phyloP scores from a whole-genome alignment of 164 flowering plant genomes.

The Vitis rotundifolia region DNA sequence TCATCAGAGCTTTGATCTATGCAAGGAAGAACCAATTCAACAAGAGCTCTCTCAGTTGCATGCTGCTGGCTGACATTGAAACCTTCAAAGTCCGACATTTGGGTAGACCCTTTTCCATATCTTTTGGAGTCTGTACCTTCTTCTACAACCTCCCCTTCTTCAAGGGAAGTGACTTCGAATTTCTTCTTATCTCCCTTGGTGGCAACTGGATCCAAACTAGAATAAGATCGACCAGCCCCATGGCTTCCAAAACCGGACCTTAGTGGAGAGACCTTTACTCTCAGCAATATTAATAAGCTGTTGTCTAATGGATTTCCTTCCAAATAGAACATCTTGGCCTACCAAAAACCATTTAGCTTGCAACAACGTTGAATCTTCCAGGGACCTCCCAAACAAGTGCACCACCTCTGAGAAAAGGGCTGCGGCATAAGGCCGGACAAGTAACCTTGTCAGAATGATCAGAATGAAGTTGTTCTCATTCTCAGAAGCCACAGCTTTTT shows the following conservation, averaged over 20 bases:
- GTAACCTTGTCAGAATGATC: constrained; percentile 81
- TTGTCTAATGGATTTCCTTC: constrained; percentile 86
- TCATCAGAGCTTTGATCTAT: constrained; percentile 91
- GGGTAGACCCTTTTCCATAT: constrained; percentile 34
- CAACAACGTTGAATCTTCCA: constrained; percentile 80
- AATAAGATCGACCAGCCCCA: constrained; percentile 95
- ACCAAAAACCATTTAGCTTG: constrained; percentile 88
- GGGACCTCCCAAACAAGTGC: constrained; percentile 83
- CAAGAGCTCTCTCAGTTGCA: constrained; percentile 81
- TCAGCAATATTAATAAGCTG: constrained; percentile 78
- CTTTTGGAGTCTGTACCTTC: constrained; percentile 59
- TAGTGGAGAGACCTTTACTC: constrained; percentile 58
- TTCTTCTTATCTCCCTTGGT: constrained; percentile 56
- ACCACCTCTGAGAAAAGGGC: constrained; percentile 86
- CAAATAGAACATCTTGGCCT: constrained; percentile 84
- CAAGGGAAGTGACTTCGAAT: constrained; percentile 56
- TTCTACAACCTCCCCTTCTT: constrained; percentile 96
- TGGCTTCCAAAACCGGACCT: constrained; percentile 70
- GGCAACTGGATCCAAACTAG: constrained; percentile 24
- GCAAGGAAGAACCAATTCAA: constrained; percentile 83
- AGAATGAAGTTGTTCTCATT: constrained; percentile 74
- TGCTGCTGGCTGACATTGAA: constrained; percentile 41
- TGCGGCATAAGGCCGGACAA: constrained; percentile 97
- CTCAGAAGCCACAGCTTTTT: constrained; percentile 65
- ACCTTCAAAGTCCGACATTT: constrained; percentile 41